Base-by-base conservation (phyloP, 805 yeast species). In the Kodamaea jinghongensis region DNA sequence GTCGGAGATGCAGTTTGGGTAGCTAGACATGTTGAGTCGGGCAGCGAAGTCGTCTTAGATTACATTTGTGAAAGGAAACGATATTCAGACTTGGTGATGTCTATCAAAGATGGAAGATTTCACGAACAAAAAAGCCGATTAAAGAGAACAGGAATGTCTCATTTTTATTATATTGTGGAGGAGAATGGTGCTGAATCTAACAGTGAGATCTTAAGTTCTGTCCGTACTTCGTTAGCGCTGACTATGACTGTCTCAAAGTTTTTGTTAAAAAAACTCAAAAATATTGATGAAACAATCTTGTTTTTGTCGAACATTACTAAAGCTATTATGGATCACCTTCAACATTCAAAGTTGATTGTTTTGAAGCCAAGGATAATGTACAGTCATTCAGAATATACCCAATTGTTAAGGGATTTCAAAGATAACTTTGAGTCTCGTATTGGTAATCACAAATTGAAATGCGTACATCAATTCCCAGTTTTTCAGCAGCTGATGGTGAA, bases 1-100 rank as follows among this genome's bases (percentile, higher is more conserved):
- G 77, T 90, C 2, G 98, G 99, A 4, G 99, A 93, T 64, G 83
- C 83, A 1, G 46, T 84, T 7, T 93, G 98, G 99, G 71, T 89
- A 2, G 99, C 96, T 0, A 73, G 74, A 41, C 75, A 88, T 52
- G 75, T 66, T 38, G 49, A 44, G 0, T 75, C 86, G 0, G 71
- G 75, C 1, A 73, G 74, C 38, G 81, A 81, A 39, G 87, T 81
- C 4, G 83, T 86, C 1, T 61, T 93, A 12, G 85, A 91, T 56
- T 81, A 78, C 45, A 83, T 93, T n/a, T 74, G 91, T 33, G 99
- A 93, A 64, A 71, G 99, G 28, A 93, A 93, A 61, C 67, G 96
- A 41, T 61, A 90, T 31, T 95, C 87, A 55, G 99, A 93, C 68
- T 72, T 93, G 51, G 84, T 84, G 0, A 55, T 70, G 25, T 86